Conservation (phyloP, 352 stramenopile genomes). For the Peronospora belbahrii region DNA sequence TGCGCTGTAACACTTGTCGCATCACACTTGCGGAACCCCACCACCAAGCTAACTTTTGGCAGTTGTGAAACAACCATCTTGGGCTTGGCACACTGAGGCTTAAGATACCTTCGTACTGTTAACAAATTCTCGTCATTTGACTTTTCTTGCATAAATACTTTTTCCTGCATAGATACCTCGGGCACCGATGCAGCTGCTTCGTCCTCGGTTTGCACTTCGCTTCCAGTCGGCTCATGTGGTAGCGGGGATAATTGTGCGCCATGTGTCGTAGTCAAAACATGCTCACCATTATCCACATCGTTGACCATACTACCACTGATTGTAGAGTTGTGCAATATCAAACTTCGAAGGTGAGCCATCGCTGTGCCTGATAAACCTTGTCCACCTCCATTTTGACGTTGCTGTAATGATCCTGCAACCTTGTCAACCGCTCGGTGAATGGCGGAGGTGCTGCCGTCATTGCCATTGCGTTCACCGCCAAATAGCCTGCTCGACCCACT, state of each 20-base stretch:
- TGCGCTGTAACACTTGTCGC: constrained; percentile 7
- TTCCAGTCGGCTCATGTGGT: constrained; percentile 11
- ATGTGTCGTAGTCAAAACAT: constrained; percentile 1
- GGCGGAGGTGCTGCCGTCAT: constrained; percentile 16
- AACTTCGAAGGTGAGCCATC: constrained; percentile 51
- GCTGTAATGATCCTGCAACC: constrained; percentile 31
- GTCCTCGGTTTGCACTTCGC: constrained; percentile 19
- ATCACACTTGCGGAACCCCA: constrained; percentile 39
- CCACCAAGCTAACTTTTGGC: constrained; percentile 37
- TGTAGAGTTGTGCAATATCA: constrained; percentile 33
- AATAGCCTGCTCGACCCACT: constrained; percentile 21
- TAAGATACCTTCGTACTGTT: constrained; percentile 13
- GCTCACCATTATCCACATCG: constrained; percentile 10
- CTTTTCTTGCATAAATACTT: constrained; percentile 5
- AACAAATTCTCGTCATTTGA: constrained; percentile 1
- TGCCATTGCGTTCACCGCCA: constrained; percentile 7
- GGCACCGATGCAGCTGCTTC: constrained; percentile 6
- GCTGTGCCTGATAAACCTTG: constrained; percentile 18
- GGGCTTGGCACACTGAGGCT: constrained; percentile 20
- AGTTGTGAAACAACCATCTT: constrained; percentile 31
- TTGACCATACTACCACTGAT: constrained; percentile 7
- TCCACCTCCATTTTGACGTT: constrained; percentile 14
- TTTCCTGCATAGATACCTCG: constrained; percentile 1
- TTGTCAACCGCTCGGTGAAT: constrained; percentile 41
- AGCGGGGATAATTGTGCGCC: neutral